Base-by-base conservation (phyloP, 768 basidiomycete genomes). In the Pisolithus orientalis region DNA sequence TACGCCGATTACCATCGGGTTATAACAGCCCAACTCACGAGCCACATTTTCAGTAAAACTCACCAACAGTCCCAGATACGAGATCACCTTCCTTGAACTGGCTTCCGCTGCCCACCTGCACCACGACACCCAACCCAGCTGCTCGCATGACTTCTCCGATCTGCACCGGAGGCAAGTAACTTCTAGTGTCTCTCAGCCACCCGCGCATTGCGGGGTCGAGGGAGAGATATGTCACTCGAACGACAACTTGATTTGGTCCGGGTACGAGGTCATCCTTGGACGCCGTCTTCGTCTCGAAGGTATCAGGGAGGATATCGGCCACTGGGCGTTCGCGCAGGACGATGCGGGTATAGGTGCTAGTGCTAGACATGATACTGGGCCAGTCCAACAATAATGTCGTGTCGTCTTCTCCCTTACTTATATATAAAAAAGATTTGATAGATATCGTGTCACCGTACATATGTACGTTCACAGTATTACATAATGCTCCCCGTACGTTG, bases 121-220 rank as follows among this genome's bases (percentile, higher is more conserved):
- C 62, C 25, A 96, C 82, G 14, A 83, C 74, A 39, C 85, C 89
- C 16, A 93, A 64, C 1, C 81, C 85, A 16, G 59, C 51, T 1
- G 84, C 83, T 17, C 90, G 80, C 92, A 94, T 94, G 10, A 82
- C 80, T 68, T 80, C 85, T 34, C 84, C 85, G 57, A 93, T 85
- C 60, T 84, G 62, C 5, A 84, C 82, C 8, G 88, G 87, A 13
- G 80, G 79, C 14, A 88, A 46, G 62, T 92, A 91, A 58, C 81
- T 84, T 44, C 92, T 75, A 14, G 62, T 64, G 63, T 90, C 87
- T 55, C 78, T 80, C 47, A 98, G 62, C 78, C 87, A 96, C 11
- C 80, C 82, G 8, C 92, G 79, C 90, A 93, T 91, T 0, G 91
- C 90, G 17, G 94, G 92, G 61, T 96, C 94, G 57, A 96, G 65